These are phyloP conservation scores for Biscutella auriculata DNA, from an alignment of 441 rosid genomes.

Conservation along the genomic window DNA sequence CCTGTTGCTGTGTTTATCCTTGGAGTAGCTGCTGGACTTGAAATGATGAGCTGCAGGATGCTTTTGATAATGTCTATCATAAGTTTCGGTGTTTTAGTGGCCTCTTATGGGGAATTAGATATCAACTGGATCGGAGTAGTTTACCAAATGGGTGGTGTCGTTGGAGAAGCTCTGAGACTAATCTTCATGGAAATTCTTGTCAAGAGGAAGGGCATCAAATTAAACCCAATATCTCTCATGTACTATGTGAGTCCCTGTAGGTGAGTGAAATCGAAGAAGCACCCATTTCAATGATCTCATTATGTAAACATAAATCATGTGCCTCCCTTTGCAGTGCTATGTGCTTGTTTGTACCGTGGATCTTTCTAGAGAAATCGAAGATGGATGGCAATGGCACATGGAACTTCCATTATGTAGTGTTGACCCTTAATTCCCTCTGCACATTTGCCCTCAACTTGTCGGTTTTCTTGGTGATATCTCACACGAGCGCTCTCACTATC, in stretches of 20 bases:
- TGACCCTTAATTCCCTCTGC: slow-evolving; percentile 72
- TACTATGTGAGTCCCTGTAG: slow-evolving; percentile 96
- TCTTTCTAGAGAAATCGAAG: slow-evolving; percentile 78
- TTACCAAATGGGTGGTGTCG: slow-evolving; percentile 96
- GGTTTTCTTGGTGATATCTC: slow-evolving; percentile 91
- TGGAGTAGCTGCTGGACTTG: slow-evolving; percentile 89
- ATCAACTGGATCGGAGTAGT: slow-evolving; percentile 90
- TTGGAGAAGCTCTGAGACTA: slow-evolving; percentile 88
- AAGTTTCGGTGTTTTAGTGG: slow-evolving; percentile 89
- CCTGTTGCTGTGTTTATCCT: slow-evolving; percentile 93
- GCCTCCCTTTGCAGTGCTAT: slow-evolving; percentile 49
- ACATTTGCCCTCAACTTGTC: slow-evolving; percentile 95
- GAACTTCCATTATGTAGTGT: slow-evolving; percentile 55
- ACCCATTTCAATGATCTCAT: background rate
- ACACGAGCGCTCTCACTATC: slow-evolving; percentile 89
- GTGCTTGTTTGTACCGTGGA: slow-evolving; percentile 85
- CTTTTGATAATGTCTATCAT: slow-evolving; percentile 85
- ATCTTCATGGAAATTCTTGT: slow-evolving; percentile 91
- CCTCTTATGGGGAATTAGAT: slow-evolving; percentile 81
- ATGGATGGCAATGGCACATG: slow-evolving; percentile 67
- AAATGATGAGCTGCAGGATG: slow-evolving; percentile 88
- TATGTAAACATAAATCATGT: background rate
- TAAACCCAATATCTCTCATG: slow-evolving; percentile 84
- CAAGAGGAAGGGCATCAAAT: slow-evolving; percentile 82
- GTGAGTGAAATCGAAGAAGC: slow-evolving; percentile 20